These are phyloP conservation scores for Cutaneotrichosporon daszewskae DNA, from an alignment of 1,284 basidiomycete species.

Conservation along the genomic window DNA sequence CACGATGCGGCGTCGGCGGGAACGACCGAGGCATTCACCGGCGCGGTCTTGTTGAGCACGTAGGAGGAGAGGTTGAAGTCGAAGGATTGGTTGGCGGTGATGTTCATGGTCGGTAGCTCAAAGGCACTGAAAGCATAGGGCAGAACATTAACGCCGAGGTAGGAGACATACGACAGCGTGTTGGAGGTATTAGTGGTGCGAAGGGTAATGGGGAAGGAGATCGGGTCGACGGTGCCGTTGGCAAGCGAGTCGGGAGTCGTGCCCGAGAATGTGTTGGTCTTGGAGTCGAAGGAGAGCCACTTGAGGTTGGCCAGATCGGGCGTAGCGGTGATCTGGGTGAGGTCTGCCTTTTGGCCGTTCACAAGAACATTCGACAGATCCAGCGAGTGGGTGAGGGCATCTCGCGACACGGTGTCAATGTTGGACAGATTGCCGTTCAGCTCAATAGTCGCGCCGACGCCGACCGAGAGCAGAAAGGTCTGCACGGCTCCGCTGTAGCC, in stretches of 20 bases:
- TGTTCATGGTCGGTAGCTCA: constrained; percentile 42
- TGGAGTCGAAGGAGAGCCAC: constrained; percentile 49
- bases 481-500: constrained; percentile 46
- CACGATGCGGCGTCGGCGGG: constrained; percentile 42
- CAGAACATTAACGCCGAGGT: constrained; percentile 44
- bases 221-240: constrained; percentile 44
- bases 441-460: constrained; percentile 33
- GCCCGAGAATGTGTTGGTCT: constrained; percentile 33
- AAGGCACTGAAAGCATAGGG: constrained; percentile 49
- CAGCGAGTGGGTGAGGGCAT: constrained; percentile 26
- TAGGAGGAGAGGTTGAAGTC: constrained; percentile 32
- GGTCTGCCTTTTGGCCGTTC: constrained; percentile 26
- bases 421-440: constrained; percentile 19
- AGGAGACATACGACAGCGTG: constrained; percentile 30
- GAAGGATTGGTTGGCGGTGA: constrained; percentile 34
- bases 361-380: constrained; percentile 30
- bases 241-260: constrained; percentile 47
- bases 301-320: constrained; percentile 35
- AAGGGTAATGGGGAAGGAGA: constrained; percentile 41
- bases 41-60: constrained; percentile 28
- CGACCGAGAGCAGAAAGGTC: constrained; percentile 46
- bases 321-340: constrained; percentile 29
- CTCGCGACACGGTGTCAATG: constrained; percentile 31
- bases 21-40: constrained; percentile 33
- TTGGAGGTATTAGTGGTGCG: constrained; percentile 33